Evolutionary conservation across 2,329 filamentous ascomycete species (phyloP).

Genomic region (Xylariaceae sp.): DNA sequence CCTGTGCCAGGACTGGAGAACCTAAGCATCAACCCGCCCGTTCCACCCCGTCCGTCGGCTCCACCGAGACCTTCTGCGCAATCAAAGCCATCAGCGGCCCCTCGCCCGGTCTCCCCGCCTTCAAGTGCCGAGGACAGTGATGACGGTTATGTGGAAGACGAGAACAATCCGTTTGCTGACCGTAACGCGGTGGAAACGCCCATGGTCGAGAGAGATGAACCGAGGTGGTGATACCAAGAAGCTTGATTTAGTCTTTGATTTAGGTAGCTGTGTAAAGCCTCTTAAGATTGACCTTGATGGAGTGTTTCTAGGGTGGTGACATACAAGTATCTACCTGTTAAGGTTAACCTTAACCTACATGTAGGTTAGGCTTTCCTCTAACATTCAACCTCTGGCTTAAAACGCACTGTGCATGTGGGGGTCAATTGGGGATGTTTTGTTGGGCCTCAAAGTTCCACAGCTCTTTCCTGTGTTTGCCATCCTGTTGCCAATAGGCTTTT

Average conservation of each 20-base stretch:
- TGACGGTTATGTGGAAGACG: slow-evolving; percentile 59
- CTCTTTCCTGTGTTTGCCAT: no score
- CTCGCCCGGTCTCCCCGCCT: slow-evolving; percentile 38
- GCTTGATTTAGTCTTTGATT: no score
- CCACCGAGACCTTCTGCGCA: slow-evolving; percentile 43
- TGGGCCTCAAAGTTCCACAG: no score
- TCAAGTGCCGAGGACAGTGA: slow-evolving; percentile 51
- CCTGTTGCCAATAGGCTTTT: no score
- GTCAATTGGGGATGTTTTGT: no score
- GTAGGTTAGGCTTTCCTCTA: no score
- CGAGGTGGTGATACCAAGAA: slow-evolving; percentile 26
- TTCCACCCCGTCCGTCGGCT: slow-evolving; percentile 37
- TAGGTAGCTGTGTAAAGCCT: not conserved
- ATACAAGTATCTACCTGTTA: no score
- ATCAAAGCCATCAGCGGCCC: slow-evolving; percentile 47
- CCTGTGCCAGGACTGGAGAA: slow-evolving; percentile 38
- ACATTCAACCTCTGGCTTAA: no score
- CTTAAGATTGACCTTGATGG: not conserved
- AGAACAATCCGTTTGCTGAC: slow-evolving; percentile 85
- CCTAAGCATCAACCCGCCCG: slow-evolving; percentile 36
- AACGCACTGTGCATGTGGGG: no score
- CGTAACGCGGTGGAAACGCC: slow-evolving; percentile 58
- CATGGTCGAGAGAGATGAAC: slow-evolving; percentile 35
- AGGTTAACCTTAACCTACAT: no score
- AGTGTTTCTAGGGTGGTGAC: no score